A percentile compares a stretch with the other conserved stretches of the same genome.
Evolutionary conservation across 306 rosid genomes (phyloP).

Genomic region (Crataegus laevigata): DNA sequence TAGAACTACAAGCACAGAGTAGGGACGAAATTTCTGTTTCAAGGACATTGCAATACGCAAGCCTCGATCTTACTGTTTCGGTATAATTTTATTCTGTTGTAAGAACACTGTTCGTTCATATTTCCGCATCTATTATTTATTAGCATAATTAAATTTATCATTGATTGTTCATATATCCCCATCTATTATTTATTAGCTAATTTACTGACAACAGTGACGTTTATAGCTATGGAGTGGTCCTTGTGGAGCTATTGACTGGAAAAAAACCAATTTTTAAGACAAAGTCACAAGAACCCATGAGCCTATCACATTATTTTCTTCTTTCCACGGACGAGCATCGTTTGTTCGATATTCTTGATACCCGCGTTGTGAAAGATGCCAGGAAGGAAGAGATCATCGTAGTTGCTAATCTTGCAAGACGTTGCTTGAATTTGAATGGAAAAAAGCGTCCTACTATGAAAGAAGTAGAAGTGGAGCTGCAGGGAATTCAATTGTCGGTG

Average conservation of each 20-base stretch:
- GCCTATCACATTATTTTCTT: background rate
- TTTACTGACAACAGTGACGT: constrained; percentile 13
- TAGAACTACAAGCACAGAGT: too few species aligned
- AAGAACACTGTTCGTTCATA: too few species aligned
- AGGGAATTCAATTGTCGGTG: background rate
- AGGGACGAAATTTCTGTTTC: too few species aligned
- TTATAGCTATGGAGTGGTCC: constrained; percentile 9
- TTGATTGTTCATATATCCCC: too few species aligned
- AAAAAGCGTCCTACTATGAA: background rate
- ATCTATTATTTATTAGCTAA: too few species aligned
- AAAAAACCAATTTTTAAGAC: background rate
- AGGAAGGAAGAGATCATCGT: background rate
- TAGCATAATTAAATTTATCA: too few species aligned
- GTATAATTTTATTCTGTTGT: too few species aligned
- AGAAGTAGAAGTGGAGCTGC: background rate
- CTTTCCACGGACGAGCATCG: background rate
- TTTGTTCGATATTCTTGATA: background rate
- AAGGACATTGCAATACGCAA: too few species aligned
- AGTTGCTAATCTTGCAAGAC: background rate
- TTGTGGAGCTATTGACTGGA: constrained; percentile 2
- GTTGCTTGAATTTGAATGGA: background rate
- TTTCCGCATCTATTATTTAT: too few species aligned
- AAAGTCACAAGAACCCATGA: background rate
- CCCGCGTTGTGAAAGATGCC: background rate
- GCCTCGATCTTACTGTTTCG: too few species aligned